Conservation (phyloP, 306 rosid genomes). For the Prunus padus region DNA sequence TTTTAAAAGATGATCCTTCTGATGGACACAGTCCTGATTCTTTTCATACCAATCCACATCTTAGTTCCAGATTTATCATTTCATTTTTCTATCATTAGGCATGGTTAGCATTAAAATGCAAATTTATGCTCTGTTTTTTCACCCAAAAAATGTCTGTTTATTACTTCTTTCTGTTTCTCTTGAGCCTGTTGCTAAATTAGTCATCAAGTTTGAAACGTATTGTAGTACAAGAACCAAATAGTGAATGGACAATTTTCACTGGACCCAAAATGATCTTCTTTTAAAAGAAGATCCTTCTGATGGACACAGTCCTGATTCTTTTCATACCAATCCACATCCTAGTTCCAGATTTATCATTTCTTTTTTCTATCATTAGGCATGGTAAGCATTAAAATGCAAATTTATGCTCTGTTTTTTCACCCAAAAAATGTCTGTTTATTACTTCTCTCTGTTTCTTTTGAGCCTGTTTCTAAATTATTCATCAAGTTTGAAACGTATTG, state of each 20-base stretch:
- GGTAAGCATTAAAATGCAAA: neutral
- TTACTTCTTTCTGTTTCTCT: neutral
- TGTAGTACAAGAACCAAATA: conserved; percentile 91
- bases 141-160: no score
- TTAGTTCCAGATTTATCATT: neutral
- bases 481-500: conserved; percentile 37
- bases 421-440: neutral
- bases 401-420: neutral
- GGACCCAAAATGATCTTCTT: neutral
- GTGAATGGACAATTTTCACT: conserved; percentile 36
- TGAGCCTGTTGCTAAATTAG: conserved; percentile 16
- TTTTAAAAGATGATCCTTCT: neutral
- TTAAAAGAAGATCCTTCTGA: neutral
- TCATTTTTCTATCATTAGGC: no score
- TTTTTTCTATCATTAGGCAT: neutral
- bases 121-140: neutral
- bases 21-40: neutral
- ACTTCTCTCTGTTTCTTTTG: neutral
- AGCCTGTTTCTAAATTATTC: conserved; percentile 20
- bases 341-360: neutral
- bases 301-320: neutral
- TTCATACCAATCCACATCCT: neutral
- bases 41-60: neutral
- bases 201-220: conserved; percentile 31
- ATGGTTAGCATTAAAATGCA: neutral